These are phyloP conservation scores for Cytospora piceae DNA, from an alignment of 2,329 filamentous ascomycete genomes.

Conservation along the genomic window DNA sequence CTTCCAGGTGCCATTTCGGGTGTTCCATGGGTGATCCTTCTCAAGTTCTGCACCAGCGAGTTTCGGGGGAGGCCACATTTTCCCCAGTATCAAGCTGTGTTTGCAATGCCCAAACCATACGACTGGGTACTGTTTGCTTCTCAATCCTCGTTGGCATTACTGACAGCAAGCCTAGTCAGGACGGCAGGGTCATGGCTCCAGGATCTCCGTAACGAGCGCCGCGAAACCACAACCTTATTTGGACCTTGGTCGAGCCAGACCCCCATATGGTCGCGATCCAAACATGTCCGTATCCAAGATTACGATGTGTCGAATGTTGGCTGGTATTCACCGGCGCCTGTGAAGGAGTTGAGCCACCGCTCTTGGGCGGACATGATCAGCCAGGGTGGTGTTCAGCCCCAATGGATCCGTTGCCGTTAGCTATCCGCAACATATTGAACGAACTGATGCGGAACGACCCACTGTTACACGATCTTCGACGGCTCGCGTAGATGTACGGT, in stretches of 20 bases:
- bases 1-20: too few species aligned
- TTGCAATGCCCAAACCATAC: too few species aligned
- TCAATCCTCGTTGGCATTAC: neutral
- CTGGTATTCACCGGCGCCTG: too few species aligned
- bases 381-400: neutral
- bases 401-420: neutral
- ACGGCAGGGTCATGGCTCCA: neutral
- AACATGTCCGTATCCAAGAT: neutral
- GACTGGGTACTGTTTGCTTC: neutral
- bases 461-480: neutral
- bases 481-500: neutral
- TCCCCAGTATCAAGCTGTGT: too few species aligned
- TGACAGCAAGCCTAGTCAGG: neutral
- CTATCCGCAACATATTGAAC: neutral
- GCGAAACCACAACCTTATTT: neutral
- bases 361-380: neutral
- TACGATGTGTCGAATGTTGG: too few species aligned
- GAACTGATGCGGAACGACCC: neutral
- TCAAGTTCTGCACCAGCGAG: too few species aligned
- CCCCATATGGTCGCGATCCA: neutral
- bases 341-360: neutral
- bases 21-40: too few species aligned
- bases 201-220: neutral
- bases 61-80: too few species aligned
- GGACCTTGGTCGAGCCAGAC: neutral